phyloP scores from a whole-genome alignment of 805 yeast genomes.

The Ogataea haglerorum region DNA sequence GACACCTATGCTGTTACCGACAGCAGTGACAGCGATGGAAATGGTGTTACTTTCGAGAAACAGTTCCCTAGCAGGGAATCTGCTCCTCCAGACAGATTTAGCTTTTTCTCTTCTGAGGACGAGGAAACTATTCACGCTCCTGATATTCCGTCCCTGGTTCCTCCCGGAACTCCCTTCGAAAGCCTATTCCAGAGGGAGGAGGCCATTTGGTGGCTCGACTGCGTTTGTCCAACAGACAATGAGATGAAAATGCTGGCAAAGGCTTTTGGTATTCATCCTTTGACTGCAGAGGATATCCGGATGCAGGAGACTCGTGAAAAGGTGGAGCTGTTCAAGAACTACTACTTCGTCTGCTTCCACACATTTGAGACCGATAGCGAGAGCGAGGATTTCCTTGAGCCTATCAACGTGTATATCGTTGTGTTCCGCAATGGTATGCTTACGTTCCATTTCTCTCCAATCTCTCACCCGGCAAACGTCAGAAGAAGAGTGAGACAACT shows the following conservation, averaged over 20 bases:
- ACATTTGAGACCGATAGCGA: conserved; percentile 86
- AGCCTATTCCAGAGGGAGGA: conserved; percentile 68
- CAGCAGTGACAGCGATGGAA: conserved; percentile 15
- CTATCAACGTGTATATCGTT: conserved; percentile 71
- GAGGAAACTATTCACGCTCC: conserved; percentile 90
- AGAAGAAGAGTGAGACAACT: conserved; percentile 79
- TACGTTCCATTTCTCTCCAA: conserved; percentile 68
- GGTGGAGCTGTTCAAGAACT: conserved; percentile 84
- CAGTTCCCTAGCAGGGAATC: conserved; percentile 15
- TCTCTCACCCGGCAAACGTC: conserved; percentile 68
- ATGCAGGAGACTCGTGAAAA: conserved; percentile 97
- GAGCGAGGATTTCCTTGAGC: conserved; percentile 79
- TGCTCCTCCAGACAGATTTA: conserved; percentile 69
- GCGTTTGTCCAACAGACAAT: conserved; percentile 88
- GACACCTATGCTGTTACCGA: conserved; percentile 10
- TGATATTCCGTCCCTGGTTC: conserved; percentile 73
- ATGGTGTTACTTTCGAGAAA: conserved; percentile 23
- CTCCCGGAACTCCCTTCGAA: conserved; percentile 60
- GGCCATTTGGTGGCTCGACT: conserved; percentile 95
- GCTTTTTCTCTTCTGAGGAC: conserved; percentile 74
- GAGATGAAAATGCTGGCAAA: conserved; percentile 92
- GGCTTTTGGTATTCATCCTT: conserved; percentile 95
- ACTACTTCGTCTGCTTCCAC: conserved; percentile 95
- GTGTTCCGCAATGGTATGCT: conserved; percentile 66
- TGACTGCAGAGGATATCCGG: conserved; percentile 95